A percentile compares a stretch with the other conserved stretches of the same genome.
Evolutionary conservation across 441 rosid genomes (phyloP).

Genomic region (Eruca vesicaria): DNA sequence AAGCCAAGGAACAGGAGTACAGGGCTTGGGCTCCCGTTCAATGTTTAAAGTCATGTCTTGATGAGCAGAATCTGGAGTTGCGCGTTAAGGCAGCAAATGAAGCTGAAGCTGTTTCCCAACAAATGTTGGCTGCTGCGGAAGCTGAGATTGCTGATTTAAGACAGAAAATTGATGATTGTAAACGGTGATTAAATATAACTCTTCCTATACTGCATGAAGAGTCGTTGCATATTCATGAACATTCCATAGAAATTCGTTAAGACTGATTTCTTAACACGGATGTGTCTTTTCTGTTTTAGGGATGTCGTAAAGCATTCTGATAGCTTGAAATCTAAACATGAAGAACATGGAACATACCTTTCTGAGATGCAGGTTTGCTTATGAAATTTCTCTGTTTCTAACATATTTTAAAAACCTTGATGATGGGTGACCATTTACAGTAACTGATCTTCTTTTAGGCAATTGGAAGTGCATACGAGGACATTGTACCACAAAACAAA

Average conservation of each 20-base stretch:
- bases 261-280: slow-evolving; percentile 17
- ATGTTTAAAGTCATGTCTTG: slow-evolving; percentile 76
- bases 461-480: slow-evolving; percentile 93
- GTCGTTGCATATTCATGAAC: too few relatives aligned
- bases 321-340: slow-evolving; percentile 77
- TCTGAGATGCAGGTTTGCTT: slow-evolving; percentile 91
- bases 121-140: slow-evolving; percentile 93
- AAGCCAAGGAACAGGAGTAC: slow-evolving; percentile 76
- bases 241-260: too few relatives aligned
- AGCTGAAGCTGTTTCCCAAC: slow-evolving; percentile 97
- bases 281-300: slow-evolving; percentile 51
- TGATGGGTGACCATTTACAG: slow-evolving; percentile 32
- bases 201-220: background rate
- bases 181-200: slow-evolving; percentile 49
- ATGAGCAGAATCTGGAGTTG: slow-evolving; percentile 83
- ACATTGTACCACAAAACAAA: slow-evolving; percentile 95
- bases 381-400: background rate
- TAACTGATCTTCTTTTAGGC: slow-evolving; percentile 61
- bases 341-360: slow-evolving; percentile 87
- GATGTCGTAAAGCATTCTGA: slow-evolving; percentile 56
- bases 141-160: slow-evolving; percentile 96
- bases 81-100: slow-evolving; percentile 96
- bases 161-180: slow-evolving; percentile 78
- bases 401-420: slow-evolving; percentile 12
- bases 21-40: slow-evolving; percentile 85